phyloP scores from a whole-genome alignment of 108 stramenopile genomes.

The Conticribra guillardii region DNA sequence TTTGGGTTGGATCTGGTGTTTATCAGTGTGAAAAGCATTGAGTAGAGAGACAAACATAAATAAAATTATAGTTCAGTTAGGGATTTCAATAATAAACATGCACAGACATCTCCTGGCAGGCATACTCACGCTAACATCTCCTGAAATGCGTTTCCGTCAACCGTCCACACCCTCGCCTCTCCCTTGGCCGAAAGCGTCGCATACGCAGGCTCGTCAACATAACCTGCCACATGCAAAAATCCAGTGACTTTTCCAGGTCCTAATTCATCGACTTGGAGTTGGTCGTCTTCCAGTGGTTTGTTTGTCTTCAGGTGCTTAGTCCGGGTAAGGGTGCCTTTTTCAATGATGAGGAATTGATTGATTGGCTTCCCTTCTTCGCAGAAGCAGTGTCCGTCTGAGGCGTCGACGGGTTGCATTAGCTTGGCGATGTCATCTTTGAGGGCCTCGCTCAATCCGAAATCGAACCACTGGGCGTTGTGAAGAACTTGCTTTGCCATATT shows the following conservation, averaged over 20 bases:
- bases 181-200: conserved; percentile 49
- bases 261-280: conserved; percentile 12
- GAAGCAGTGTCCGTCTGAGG: conserved; percentile 58
- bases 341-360: conserved; percentile 48
- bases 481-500: conserved; percentile 30
- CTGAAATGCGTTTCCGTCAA: conserved; percentile 46
- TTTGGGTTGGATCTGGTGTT: neutral
- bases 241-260: conserved; percentile 39
- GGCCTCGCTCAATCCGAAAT: neutral
- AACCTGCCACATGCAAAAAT: conserved; percentile 55
- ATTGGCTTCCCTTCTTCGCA: conserved; percentile 57
- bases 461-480: conserved; percentile 22
- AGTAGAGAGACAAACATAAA: neutral
- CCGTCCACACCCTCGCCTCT: conserved; percentile 53
- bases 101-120: neutral
- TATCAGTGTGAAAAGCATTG: no score
- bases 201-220: conserved; percentile 39
- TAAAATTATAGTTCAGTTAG: neutral
- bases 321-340: conserved; percentile 53
- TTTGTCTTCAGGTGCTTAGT: conserved; percentile 36
- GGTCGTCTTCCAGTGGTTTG: no score
- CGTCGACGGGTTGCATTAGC: conserved; percentile 43
- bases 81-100: neutral
- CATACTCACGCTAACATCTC: conserved; percentile 22
- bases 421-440: conserved; percentile 46